Conservation (phyloP, 2,329 filamentous ascomycete species). For the Stemphylium beticola region DNA sequence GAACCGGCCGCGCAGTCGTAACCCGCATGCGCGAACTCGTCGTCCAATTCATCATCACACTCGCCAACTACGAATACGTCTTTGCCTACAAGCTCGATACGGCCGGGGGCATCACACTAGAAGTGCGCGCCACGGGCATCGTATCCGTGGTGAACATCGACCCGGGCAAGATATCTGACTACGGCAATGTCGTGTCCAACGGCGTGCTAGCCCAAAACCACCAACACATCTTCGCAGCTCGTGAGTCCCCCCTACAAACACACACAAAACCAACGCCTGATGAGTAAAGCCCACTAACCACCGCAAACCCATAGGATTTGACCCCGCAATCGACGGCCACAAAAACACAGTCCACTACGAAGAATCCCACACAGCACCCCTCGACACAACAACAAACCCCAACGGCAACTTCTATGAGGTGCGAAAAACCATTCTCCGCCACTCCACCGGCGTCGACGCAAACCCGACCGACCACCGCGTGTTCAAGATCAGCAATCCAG, state of each 20-base stretch:
- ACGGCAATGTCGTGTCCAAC: conserved; percentile 68
- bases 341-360: conserved; percentile 62
- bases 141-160: conserved; percentile 68
- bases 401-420: conserved; percentile 67
- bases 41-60: conserved; percentile 70
- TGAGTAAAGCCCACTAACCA: too few species aligned
- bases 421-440: conserved; percentile 55
- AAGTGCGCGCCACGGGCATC: conserved; percentile 71
- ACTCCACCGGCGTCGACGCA: conserved; percentile 59
- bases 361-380: conserved; percentile 58
- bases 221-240: conserved; percentile 68
- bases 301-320: conserved; percentile 55
- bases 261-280: too few species aligned
- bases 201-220: conserved; percentile 73
- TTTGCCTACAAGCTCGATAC: conserved; percentile 70
- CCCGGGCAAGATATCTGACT: conserved; percentile 59
- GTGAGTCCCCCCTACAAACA: neutral
- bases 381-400: conserved; percentile 63
- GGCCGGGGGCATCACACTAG: conserved; percentile 65
- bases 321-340: conserved; percentile 66
- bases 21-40: conserved; percentile 68
- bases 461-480: conserved; percentile 61
- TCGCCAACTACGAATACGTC: conserved; percentile 75
- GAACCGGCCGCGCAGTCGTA: conserved; percentile 67
- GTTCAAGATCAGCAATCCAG: conserved; percentile 61